Percentiles rank a stretch among this genome's conserved stretches.
Evolutionary conservation across 2,329 filamentous ascomycete genomes (phyloP).

Genomic region (Fusarium cyanostomum): DNA sequence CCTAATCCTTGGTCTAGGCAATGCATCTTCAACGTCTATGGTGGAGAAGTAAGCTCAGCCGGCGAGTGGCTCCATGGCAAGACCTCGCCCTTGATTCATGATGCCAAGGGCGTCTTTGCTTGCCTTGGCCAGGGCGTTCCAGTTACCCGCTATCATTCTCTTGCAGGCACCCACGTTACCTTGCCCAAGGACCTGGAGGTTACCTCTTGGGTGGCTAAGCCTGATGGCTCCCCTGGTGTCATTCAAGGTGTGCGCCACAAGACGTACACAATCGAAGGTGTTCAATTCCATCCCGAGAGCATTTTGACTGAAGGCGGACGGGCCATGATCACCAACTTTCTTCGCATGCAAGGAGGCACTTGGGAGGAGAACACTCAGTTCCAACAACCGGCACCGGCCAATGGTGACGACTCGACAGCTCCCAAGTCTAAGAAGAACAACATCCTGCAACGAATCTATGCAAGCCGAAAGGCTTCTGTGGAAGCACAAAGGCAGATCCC

Average conservation of each 20-base stretch:
- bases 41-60: constrained; percentile 88
- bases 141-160: constrained; percentile 95
- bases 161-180: constrained; percentile 89
- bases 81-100: constrained; percentile 89
- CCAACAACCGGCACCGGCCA: constrained; percentile 52
- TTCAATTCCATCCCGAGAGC: constrained; percentile 98
- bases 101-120: constrained; percentile 89
- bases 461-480: constrained; percentile 78
- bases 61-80: constrained; percentile 98
- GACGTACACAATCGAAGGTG: constrained; percentile 88
- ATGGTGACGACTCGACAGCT: constrained; percentile 41
- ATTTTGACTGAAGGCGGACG: constrained; percentile 92
- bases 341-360: constrained; percentile 86
- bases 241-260: constrained; percentile 99
- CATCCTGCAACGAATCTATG: constrained; percentile 92
- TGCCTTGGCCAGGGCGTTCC: constrained; percentile 82
- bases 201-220: constrained; percentile 85
- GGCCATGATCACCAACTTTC: constrained; percentile 90
- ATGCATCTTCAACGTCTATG: constrained; percentile 95
- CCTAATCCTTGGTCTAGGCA: constrained; percentile 63
- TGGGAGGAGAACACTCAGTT: constrained; percentile 82
- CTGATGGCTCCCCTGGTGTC: constrained; percentile 81
- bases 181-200: constrained; percentile 88
- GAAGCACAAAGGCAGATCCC: constrained; percentile 84
- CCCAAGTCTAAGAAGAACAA: constrained; percentile 72